These are phyloP conservation scores for Ophioceras dolichostomum DNA, from an alignment of 2,329 filamentous ascomycete species.

Conservation along the genomic window DNA sequence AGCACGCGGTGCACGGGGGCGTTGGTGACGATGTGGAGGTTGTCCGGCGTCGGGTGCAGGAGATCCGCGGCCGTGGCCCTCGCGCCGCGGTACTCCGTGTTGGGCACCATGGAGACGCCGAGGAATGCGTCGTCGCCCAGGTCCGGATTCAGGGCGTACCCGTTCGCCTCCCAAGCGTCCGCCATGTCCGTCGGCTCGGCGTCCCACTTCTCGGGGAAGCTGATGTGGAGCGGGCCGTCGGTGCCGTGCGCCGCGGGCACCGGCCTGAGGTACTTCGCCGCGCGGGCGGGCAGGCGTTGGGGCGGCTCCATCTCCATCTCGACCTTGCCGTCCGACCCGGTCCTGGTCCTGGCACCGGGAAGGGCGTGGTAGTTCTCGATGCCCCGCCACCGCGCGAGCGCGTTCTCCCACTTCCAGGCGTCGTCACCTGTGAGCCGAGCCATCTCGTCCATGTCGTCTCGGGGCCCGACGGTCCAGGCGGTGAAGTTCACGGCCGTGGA, in stretches of 20 bases:
- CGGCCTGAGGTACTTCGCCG: conserved; percentile 25
- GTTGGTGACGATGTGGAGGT: conserved; percentile 77
- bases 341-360: too few species aligned
- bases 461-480: conserved; percentile 29
- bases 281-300: conserved; percentile 13
- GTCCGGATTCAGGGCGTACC: conserved; percentile 27
- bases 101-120: conserved; percentile 27
- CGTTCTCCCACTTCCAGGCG: conserved; percentile 32
- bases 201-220: conserved; percentile 26
- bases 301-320: too few species aligned
- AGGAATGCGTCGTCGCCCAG: conserved; percentile 35
- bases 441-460: conserved; percentile 40
- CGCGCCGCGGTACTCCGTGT: conserved; percentile 25
- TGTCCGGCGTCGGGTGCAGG: conserved; percentile 27
- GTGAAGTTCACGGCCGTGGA: conserved; percentile 26
- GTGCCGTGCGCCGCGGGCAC: conserved; percentile 25
- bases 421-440: conserved; percentile 33
- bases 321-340: too few species aligned
- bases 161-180: conserved; percentile 25
- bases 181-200: conserved; percentile 21
- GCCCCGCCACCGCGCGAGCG: conserved; percentile 27
- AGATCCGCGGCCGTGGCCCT: conserved; percentile 29
- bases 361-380: conserved; percentile 35
- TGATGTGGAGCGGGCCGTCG: conserved; percentile 23
- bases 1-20: conserved; percentile 80